Percentiles rank a stretch among this genome's conserved stretches.
phyloP scores from a whole-genome alignment of 1,284 basidiomycete genomes.

The Gomphus sp. region DNA sequence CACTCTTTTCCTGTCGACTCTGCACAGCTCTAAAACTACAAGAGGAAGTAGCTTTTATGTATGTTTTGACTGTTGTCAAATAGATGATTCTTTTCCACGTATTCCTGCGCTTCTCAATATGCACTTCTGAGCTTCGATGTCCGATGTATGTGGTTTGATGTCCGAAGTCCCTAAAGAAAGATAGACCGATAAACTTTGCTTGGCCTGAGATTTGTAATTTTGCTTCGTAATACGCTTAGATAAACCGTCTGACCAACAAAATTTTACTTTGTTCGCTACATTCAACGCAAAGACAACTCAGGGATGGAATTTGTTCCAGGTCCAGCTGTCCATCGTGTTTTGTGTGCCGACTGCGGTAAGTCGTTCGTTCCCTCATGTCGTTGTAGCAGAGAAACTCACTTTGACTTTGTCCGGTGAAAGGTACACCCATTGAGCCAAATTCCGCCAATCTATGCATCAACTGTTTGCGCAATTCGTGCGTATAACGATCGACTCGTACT shows the following conservation, averaged over 20 bases:
- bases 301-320: conserved; percentile 67
- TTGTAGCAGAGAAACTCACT: not conserved
- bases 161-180: too few relatives aligned
- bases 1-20: too few relatives aligned
- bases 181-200: too few relatives aligned
- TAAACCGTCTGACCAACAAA: too few relatives aligned
- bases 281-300: not conserved
- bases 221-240: too few relatives aligned
- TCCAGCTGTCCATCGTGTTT: conserved; percentile 64
- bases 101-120: too few relatives aligned
- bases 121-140: too few relatives aligned
- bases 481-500: conserved; percentile 13
- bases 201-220: too few relatives aligned
- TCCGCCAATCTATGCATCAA: conserved; percentile 94
- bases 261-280: too few relatives aligned
- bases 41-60: not conserved
- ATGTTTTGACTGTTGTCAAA: not conserved
- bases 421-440: conserved; percentile 92
- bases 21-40: too few relatives aligned
- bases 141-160: too few relatives aligned
- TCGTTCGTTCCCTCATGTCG: conserved; percentile 5
- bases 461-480: conserved; percentile 80
- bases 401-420: conserved; percentile 30
- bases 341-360: conserved; percentile 77
- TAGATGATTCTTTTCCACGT: not conserved